phyloP scores from a whole-genome alignment of 768 basidiomycete species.

The Mycena epipterygia region DNA sequence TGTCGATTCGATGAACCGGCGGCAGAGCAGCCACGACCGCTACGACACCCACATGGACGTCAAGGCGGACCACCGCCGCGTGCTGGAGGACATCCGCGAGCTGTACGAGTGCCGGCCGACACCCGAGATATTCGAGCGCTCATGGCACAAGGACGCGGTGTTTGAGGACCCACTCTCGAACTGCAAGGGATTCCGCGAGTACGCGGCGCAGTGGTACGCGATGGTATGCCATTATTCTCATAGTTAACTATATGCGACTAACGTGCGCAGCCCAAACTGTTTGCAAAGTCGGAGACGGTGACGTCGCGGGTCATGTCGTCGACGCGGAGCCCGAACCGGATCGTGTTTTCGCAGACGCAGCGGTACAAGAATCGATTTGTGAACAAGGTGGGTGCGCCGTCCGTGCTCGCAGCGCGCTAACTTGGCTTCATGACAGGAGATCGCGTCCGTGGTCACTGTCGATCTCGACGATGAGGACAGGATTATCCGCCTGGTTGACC shows the following conservation, averaged over 20 bases:
- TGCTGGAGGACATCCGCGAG: constrained; percentile 70
- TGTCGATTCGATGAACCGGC: constrained; percentile 55
- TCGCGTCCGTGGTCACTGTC: constrained; percentile 72
- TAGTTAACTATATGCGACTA: constrained; percentile 13
- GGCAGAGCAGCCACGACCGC: constrained; percentile 53
- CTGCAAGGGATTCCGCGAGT: constrained; percentile 64
- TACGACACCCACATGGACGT: constrained; percentile 52
- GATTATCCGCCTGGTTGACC: constrained; percentile 70
- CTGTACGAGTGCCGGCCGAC: constrained; percentile 70
- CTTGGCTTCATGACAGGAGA: constrained; percentile 54
- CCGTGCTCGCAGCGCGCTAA: background rate
- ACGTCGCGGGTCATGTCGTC: constrained; percentile 71
- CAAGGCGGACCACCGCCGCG: constrained; percentile 58
- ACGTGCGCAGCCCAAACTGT: constrained; percentile 63
- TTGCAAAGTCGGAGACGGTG: constrained; percentile 63
- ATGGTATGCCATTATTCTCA: constrained; percentile 54
- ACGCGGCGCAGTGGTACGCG: constrained; percentile 60
- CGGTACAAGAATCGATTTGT: constrained; percentile 70
- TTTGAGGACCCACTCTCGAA: constrained; percentile 71
- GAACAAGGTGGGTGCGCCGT: constrained; percentile 62
- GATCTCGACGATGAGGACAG: constrained; percentile 76
- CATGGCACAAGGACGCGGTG: constrained; percentile 66
- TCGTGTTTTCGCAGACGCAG: constrained; percentile 72
- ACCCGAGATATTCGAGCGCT: constrained; percentile 63
- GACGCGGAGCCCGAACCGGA: constrained; percentile 67